Conservation (phyloP, 495 filamentous ascomycete genomes). For the Penicillium bialowiezense region DNA sequence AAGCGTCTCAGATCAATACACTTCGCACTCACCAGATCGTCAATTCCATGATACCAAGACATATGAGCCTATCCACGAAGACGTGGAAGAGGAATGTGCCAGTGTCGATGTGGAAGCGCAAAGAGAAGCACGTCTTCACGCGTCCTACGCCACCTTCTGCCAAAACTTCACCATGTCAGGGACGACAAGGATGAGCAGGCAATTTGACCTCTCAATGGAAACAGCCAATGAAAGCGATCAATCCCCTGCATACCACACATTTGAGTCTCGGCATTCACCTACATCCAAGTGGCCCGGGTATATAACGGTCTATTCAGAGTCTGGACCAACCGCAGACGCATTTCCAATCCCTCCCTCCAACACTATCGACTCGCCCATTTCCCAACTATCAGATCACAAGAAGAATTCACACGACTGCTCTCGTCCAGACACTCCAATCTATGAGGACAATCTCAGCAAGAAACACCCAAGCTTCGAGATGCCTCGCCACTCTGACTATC, state of each 20-base stretch:
- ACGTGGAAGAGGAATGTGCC: not conserved
- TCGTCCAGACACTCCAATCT: not conserved
- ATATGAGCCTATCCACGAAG: slow-evolving; percentile 1
- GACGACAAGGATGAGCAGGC: not conserved
- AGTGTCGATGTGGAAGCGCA: not conserved
- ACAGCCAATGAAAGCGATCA: not conserved
- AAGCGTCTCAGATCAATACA: not conserved
- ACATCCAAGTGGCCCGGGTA: not conserved
- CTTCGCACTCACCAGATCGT: not conserved
- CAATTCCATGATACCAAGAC: not conserved
- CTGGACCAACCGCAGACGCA: not conserved
- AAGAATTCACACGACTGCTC: not conserved
- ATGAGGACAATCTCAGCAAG: not conserved
- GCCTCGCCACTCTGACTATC: not conserved
- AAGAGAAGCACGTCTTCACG: slow-evolving; percentile 9
- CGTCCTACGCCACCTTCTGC: slow-evolving; percentile 24
- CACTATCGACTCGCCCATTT: not conserved
- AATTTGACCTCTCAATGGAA: slow-evolving; percentile 15
- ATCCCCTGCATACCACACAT: not conserved
- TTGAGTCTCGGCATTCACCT: not conserved
- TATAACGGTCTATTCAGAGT: not conserved
- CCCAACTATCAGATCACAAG: not conserved
- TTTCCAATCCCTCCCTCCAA: slow-evolving; percentile 2
- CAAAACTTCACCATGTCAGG: slow-evolving; percentile 22
- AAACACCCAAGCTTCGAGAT: not conserved